These are phyloP conservation scores for Aphanomyces stellatus DNA, from an alignment of 352 stramenopile genomes.

Conservation along the genomic window DNA sequence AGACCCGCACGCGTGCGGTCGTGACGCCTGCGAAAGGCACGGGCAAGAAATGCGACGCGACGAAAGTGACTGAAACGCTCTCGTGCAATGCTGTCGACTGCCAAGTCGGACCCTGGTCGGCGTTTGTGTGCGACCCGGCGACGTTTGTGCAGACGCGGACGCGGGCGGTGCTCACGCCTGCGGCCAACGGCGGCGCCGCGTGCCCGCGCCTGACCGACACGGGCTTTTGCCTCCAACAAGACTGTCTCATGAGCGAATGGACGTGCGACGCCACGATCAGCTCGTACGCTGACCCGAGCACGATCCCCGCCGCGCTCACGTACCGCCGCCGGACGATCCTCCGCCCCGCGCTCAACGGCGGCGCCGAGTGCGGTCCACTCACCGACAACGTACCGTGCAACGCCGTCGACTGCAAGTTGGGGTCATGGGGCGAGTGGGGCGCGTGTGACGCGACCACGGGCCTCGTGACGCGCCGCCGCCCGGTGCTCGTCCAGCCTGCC, in stretches of 20 bases:
- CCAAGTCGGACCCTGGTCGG: background rate
- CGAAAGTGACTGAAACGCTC: background rate
- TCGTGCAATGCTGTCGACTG: background rate
- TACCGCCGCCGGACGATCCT: slow-evolving; percentile 32
- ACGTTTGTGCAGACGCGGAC: slow-evolving; percentile 29
- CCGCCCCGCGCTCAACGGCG: slow-evolving; percentile 25
- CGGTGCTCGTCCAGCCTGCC: slow-evolving; percentile 22
- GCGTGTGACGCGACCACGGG: slow-evolving; percentile 10
- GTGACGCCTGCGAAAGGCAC: slow-evolving; percentile 7
- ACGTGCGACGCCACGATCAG: slow-evolving; percentile 26
- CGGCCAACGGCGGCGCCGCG: slow-evolving; percentile 30
- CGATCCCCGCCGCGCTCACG: background rate
- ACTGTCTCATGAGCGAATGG: slow-evolving; percentile 32
- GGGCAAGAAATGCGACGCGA: slow-evolving; percentile 13
- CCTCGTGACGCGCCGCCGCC: slow-evolving; percentile 20
- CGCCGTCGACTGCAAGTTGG: slow-evolving; percentile 38
- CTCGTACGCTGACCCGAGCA: background rate
- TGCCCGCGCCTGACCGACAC: slow-evolving; percentile 24
- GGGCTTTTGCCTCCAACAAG: background rate
- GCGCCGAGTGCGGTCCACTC: slow-evolving; percentile 35
- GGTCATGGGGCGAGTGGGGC: slow-evolving; percentile 38
- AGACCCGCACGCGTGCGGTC: background rate
- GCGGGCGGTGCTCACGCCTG: slow-evolving; percentile 25
- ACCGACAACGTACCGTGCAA: slow-evolving; percentile 33
- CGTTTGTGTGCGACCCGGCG: slow-evolving; percentile 27